Evolutionary conservation across 108 stramenopile genomes (phyloP).

Genomic region (Nannochloropsis salina): DNA sequence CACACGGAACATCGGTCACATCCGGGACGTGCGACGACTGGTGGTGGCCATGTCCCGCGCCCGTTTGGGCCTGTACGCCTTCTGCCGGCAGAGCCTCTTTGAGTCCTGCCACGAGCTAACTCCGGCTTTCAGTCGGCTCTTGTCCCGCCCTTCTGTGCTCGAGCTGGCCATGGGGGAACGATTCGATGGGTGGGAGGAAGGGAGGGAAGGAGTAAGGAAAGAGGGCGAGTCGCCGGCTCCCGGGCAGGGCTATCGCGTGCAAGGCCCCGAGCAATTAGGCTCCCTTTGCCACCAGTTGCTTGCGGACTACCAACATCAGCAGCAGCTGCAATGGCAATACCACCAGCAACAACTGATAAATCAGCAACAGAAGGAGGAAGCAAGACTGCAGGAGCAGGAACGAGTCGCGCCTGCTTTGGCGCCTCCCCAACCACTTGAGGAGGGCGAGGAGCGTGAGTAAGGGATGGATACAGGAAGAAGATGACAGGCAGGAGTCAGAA

Average conservation of each 20-base stretch:
- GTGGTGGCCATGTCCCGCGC: constrained; percentile 93
- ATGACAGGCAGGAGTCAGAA: not conserved
- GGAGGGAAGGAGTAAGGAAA: constrained; percentile 18
- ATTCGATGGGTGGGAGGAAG: constrained; percentile 27
- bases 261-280: constrained; percentile 31
- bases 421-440: constrained; percentile 18
- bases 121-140: constrained; percentile 32
- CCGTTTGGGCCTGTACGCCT: constrained; percentile 89
- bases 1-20: constrained; percentile 68
- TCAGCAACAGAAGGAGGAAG: constrained; percentile 17
- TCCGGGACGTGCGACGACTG: constrained; percentile 89
- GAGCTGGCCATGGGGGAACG: constrained; percentile 24
- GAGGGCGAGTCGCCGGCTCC: constrained; percentile 21
- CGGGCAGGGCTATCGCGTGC: constrained; percentile 17
- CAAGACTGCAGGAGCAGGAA: not conserved
- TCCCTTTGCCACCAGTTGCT: constrained; percentile 47
- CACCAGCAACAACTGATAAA: constrained; percentile 25
- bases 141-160: constrained; percentile 13
- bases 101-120: constrained; percentile 40
- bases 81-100: constrained; percentile 49
- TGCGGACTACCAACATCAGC: not conserved
- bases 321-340: constrained; percentile 23
- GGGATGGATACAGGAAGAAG: not conserved
- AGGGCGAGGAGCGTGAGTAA: constrained; percentile 2
- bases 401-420: constrained; percentile 22